A percentile compares a stretch with the other conserved stretches of the same genome.
phyloP scores from a whole-genome alignment of 306 rosid genomes.

The Cyclanthera cordifolia region DNA sequence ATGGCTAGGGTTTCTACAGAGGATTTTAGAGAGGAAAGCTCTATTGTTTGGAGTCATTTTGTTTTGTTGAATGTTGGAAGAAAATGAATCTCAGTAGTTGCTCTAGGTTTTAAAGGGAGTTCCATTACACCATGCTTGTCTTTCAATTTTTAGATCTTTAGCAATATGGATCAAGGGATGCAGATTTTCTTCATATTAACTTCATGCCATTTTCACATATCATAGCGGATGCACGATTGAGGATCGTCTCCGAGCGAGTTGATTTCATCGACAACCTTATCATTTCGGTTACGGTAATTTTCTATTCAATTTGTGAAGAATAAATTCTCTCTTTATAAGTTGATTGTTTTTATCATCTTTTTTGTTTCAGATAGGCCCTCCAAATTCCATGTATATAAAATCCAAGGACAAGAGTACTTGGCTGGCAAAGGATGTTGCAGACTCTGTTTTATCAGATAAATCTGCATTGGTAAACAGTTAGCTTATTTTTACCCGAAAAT shows the following conservation, averaged over 20 bases:
- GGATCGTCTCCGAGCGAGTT: constrained; percentile 88
- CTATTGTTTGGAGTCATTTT: neutral
- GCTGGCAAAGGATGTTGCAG: constrained; percentile 85
- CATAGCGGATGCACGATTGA: constrained; percentile 88
- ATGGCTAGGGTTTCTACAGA: no score
- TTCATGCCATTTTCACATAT: constrained; percentile 16
- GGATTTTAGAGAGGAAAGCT: neutral
- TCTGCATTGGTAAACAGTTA: constrained; percentile 68
- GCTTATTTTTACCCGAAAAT: neutral
- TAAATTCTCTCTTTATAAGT: constrained; percentile 12
- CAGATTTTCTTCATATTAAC: constrained; percentile 6
- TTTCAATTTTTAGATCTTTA: neutral
- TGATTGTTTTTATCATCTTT: constrained; percentile 23
- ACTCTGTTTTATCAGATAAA: constrained; percentile 89
- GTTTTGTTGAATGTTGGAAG: neutral
- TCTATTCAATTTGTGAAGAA: constrained; percentile 9
- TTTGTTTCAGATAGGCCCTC: constrained; percentile 86
- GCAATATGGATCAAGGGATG: neutral
- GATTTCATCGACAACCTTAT: constrained; percentile 74
- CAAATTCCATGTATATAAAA: constrained; percentile 57
- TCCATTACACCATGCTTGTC: neutral
- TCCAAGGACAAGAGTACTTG: constrained; percentile 69
- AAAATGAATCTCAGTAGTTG: neutral
- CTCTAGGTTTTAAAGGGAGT: neutral
- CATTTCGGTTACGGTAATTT: constrained; percentile 79